Percentiles rank a stretch among this genome's conserved stretches.
Evolutionary conservation across 2,329 filamentous ascomycete species (phyloP).

Genomic region (Trichoderma citrinoviride): DNA sequence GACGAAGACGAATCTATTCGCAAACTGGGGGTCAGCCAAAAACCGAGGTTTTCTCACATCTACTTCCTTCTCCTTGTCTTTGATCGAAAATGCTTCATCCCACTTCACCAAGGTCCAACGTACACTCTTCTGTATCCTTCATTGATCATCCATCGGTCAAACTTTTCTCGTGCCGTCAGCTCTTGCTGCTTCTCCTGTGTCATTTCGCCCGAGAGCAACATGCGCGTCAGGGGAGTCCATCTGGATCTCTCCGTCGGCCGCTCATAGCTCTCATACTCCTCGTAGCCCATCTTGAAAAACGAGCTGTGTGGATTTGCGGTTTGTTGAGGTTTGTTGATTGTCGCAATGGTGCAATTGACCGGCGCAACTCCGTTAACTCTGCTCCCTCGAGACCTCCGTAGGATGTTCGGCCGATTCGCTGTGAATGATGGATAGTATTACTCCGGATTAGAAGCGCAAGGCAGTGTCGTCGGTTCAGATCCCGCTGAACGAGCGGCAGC

Average conservation of each 20-base stretch:
- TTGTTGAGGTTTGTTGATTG: background rate
- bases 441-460: background rate
- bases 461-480: constrained; percentile 44
- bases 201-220: constrained; percentile 81
- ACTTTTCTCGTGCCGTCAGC: constrained; percentile 66
- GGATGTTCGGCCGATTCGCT: background rate
- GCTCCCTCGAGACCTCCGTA: background rate
- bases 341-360: background rate
- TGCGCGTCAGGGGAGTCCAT: constrained; percentile 79
- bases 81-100: background rate
- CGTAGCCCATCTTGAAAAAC: constrained; percentile 31
- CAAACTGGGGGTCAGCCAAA: constrained; percentile 20
- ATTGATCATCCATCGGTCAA: constrained; percentile 87
- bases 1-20: constrained; percentile 66
- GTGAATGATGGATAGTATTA: background rate
- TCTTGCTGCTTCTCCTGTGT: constrained; percentile 69
- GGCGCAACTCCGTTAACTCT: background rate
- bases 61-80: background rate
- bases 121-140: constrained; percentile 80
- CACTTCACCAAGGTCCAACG: constrained; percentile 34
- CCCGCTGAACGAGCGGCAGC: constrained; percentile 48
- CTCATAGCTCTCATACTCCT: constrained; percentile 32
- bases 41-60: background rate
- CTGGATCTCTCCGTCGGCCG: constrained; percentile 66
- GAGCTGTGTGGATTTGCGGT: background rate